Base-by-base conservation (phyloP, 768 basidiomycete genomes). In the Paxillus ammoniavirescens region DNA sequence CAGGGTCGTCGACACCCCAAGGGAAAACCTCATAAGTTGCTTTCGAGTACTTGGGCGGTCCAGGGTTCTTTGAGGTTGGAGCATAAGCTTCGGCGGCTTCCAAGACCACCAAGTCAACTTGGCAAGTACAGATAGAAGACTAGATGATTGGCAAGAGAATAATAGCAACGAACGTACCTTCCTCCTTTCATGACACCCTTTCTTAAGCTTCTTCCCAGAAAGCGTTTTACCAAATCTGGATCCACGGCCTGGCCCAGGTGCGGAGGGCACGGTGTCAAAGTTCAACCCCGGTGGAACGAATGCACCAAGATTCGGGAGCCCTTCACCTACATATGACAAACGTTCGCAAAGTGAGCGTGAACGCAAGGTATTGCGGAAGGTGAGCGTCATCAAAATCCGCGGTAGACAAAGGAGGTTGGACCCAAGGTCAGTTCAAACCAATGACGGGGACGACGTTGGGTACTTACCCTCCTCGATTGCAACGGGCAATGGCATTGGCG, bases 401-500 rank as follows among this genome's bases (percentile, higher is more conserved):
- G 26, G 26, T 5, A n/a, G 26, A 26, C 15, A 44, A 8, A 42
- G 41, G 41, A 45, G 17, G 14, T 36, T 49, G 17, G 47, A 54
- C 3, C 4, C 14, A 12, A 12, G 8, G 23, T 44, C 4, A 30
- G 6, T 13, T 26, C 23, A 21, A 13, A 28, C 13, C 14, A 26
- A 28, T 2, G 14, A 28, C 1, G 43, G 13, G 6, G 26, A 26
- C 1, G 3, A 46, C 41, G 18, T 23, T 42, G 35, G 50, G 59
- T 62, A 26, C 26, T 59, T 26, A 65, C 64, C 60, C 37, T 51
- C 52, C 26, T 51, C 30, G 2, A 50, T 1, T 12, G 8, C 26
- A 26, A 50, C 1, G 4, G 53, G 52, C 42, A 69, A 57, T 18
- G 69, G 68, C 63, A 81, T 67, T 4, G 81, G 78, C 4, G 89